Conservation (phyloP, 2,329 filamentous ascomycete species). For the Exophiala alcalophila region DNA sequence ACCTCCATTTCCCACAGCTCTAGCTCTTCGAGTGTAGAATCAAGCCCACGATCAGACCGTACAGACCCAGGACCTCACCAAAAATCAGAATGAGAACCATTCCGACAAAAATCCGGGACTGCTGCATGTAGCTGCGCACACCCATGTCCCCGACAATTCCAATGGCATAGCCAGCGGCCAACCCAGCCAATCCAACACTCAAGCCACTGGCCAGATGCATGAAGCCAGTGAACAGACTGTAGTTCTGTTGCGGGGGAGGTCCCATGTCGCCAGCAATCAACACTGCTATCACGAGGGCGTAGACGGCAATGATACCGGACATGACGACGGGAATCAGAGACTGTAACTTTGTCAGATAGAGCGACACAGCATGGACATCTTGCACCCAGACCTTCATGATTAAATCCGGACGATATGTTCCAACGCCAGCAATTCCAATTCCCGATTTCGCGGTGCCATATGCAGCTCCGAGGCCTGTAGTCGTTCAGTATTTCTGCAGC, state of each 20-base stretch:
- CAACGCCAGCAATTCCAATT: conserved; percentile 65
- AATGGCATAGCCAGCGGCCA: conserved; percentile 94
- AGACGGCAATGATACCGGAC: conserved; percentile 98
- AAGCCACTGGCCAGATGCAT: conserved; percentile 90
- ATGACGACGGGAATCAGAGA: conserved; percentile 65
- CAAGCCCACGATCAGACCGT: conserved; percentile 89
- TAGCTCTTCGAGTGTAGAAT: conserved; percentile 87
- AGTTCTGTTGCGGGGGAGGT: conserved; percentile 64
- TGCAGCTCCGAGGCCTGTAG: conserved; percentile 60
- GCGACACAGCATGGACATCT: background rate
- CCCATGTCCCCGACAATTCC: conserved; percentile 91
- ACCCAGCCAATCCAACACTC: conserved; percentile 84
- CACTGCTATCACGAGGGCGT: conserved; percentile 93
- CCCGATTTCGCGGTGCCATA: conserved; percentile 67
- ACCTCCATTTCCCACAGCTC: too few species aligned
- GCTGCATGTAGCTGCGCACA: conserved; percentile 92
- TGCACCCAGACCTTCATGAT: conserved; percentile 60
- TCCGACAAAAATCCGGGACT: conserved; percentile 92
- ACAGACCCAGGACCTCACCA: conserved; percentile 92
- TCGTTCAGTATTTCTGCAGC: conserved; percentile 26
- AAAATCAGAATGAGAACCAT: conserved; percentile 99
- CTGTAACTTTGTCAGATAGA: conserved; percentile 31
- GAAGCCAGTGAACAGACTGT: conserved; percentile 86
- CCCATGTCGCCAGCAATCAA: conserved; percentile 88
- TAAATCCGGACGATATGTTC: conserved; percentile 63